Evolutionary conservation across 257 asterid species (phyloP), one percentile per base, ranked within the genome.

Genomic region (Salvia splendens): DNA sequence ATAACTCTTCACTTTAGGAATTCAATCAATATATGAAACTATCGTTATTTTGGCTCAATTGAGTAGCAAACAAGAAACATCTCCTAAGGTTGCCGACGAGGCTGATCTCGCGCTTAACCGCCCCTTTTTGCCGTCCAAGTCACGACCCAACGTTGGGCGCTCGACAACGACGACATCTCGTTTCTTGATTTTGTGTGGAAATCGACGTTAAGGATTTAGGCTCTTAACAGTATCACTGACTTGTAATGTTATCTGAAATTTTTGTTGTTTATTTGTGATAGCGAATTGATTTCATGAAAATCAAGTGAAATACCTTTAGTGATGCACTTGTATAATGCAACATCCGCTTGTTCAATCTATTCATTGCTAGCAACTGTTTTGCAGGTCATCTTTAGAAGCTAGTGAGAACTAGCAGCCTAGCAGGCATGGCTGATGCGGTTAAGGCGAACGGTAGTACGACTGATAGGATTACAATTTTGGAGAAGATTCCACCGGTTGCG

Each of bases 401-500:
- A 64, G 69, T 67, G 69, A 53, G 17, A 72, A 48, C 61, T 57
- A 42, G 74, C 61, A 30, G 14, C 40, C 11, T 6, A 3, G 32
- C 55, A 42, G 73, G 48, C 36, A 89, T 86, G 96, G 95, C 85
- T 33, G 61, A 76, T 70, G 56, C 77, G 12, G 74, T 5, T 67
- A 76, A 84, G 71, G 11, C 78, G 8, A 81, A 72, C 64, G 89
- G 81, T 59, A 6, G 47, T 46, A 73, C 38, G 11, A 63, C 66
- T 65, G 74, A 49, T 14, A 70, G 53, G 69, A 69, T 78, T 38
- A 83, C 72, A 53, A 69, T 82, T 28, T 47, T 75, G 17, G 79
- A 76, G 14, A 73, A 83, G 54, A 60, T 82, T 72, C 91, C 96
- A 32, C 78, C 95, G 16, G 76, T 81, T 61, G 88, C 96, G 5